These are phyloP conservation scores for Clohesyomyces aquaticus DNA, from an alignment of 495 filamentous ascomycete species.

Conservation along the genomic window DNA sequence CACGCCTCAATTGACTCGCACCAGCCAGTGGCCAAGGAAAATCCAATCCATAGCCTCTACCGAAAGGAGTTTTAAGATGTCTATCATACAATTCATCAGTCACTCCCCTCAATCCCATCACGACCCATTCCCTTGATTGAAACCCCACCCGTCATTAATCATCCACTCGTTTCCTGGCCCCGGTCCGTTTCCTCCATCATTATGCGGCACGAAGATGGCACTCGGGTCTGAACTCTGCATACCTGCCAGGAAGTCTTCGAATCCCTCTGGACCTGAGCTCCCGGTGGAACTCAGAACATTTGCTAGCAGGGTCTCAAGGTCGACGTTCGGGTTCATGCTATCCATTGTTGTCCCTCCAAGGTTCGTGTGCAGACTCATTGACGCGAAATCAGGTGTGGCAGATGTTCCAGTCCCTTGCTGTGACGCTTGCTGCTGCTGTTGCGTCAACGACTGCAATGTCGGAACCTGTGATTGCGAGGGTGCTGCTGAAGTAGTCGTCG, in stretches of 20 bases:
- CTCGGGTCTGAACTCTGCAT: constrained; percentile 27
- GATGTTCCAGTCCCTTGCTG: not conserved
- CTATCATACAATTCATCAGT: too few species aligned
- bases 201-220: constrained; percentile 35
- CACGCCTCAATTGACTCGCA: too few species aligned
- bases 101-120: too few species aligned
- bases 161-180: constrained; percentile 20
- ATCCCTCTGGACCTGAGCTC: constrained; percentile 5
- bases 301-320: constrained; percentile 32
- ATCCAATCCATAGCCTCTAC: too few species aligned
- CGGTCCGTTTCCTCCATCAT: not conserved
- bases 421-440: not conserved
- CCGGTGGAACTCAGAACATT: constrained; percentile 3
- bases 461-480: not conserved
- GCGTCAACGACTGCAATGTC: not conserved
- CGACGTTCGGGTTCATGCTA: constrained; percentile 21
- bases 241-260: constrained; percentile 28
- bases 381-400: constrained; percentile 4
- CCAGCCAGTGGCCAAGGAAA: too few species aligned
- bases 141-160: not conserved
- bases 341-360: constrained; percentile 27
- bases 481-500: constrained; percentile 12
- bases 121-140: too few species aligned
- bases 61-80: too few species aligned
- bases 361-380: constrained; percentile 3